Evolutionary conservation across 169 alveolate genomes (phyloP), one percentile per base, ranked within the genome.

Genomic region (Babesia microti): DNA sequence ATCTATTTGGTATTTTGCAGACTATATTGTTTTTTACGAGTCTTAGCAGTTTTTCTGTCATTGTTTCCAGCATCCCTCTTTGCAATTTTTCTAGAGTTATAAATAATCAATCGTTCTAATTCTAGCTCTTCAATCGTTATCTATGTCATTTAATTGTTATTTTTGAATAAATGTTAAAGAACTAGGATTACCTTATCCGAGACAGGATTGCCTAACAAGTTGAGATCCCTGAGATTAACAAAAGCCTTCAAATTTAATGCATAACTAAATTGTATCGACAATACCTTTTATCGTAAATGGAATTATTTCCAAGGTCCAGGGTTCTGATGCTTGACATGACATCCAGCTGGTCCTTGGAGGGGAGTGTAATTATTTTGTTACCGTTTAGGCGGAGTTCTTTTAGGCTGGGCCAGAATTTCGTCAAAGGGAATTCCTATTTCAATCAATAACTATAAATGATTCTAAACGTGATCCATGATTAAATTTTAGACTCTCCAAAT

Each of bases 381-480:
- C 58, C 30, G 40, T 60, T 60, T 6, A 60, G 56, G 27, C 72
- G 28, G 36, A 60, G 58, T 42, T 60, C 72, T 17, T 41, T 41
- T 4, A 60, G 37, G 36, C 14, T 50, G 21, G 72, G 72, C 34
- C 27, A 14, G 23, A 50, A 50, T 41, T 41, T 58, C 4, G 59
- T 30, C 11, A 60, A 3, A 17, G 72, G 72, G 47, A 60, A 60
- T 34, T 60, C 72, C 47, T n/a, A n/a, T n/a, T n/a, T n/a, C n/a
- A n/a, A n/a, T n/a, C n/a, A n/a, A n/a, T n/a, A n/a, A n/a, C n/a
- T n/a, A n/a, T n/a, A n/a, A n/a, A n/a, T n/a, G n/a, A n/a, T n/a
- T n/a, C n/a, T n/a, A n/a, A n/a, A n/a, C n/a, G n/a, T n/a, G n/a
- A n/a, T n/a, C n/a, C n/a, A n/a, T n/a, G n/a, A n/a, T n/a, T n/a